phyloP scores from a whole-genome alignment of 1,139 yeast species.

The Schizosaccharomyces versatilis region DNA sequence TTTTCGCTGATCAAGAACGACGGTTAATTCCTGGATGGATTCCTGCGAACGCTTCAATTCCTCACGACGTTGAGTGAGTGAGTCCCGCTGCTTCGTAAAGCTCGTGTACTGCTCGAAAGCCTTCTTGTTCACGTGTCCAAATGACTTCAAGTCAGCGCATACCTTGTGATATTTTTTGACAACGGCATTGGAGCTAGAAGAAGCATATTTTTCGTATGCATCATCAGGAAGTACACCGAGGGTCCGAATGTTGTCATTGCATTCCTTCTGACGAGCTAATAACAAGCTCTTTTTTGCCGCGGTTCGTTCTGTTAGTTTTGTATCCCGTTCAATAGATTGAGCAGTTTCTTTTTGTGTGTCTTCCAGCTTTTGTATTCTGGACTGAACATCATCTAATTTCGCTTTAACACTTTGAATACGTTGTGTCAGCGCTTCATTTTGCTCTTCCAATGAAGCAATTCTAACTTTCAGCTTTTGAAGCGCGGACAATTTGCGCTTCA shows the following conservation, averaged over 20 bases:
- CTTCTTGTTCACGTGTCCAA: conserved; percentile 65
- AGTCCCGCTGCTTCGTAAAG: conserved; percentile 53
- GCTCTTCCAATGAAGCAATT: conserved; percentile 17
- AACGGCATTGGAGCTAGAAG: conserved; percentile 30
- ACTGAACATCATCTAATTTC: conserved; percentile 9
- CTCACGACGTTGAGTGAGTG: conserved; percentile 37
- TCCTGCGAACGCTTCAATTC: conserved; percentile 51
- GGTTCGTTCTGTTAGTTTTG: conserved; percentile 25
- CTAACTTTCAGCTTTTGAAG: conserved; percentile 19
- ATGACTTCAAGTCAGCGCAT: conserved; percentile 37
- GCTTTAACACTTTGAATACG: conserved; percentile 12
- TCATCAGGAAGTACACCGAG: conserved; percentile 77
- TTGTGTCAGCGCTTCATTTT: conserved; percentile 15
- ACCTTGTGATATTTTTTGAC: conserved; percentile 34
- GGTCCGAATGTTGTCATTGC: conserved; percentile 54
- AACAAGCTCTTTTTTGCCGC: conserved; percentile 33
- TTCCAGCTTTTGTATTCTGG: conserved; percentile 2
- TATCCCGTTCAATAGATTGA: conserved; percentile 14
- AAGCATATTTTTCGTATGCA: conserved; percentile 35
- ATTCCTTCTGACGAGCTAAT: conserved; percentile 42
- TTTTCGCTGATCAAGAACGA: conserved; percentile 54
- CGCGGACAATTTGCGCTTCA: conserved; percentile 16
- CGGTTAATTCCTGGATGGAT: conserved; percentile 53
- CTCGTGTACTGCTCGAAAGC: conserved; percentile 69
- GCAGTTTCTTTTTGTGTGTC: neutral